Percentiles rank a stretch among this genome's conserved stretches.
Conservation (phyloP, 2,329 filamentous ascomycete genomes). For the Capronia epimyces region DNA sequence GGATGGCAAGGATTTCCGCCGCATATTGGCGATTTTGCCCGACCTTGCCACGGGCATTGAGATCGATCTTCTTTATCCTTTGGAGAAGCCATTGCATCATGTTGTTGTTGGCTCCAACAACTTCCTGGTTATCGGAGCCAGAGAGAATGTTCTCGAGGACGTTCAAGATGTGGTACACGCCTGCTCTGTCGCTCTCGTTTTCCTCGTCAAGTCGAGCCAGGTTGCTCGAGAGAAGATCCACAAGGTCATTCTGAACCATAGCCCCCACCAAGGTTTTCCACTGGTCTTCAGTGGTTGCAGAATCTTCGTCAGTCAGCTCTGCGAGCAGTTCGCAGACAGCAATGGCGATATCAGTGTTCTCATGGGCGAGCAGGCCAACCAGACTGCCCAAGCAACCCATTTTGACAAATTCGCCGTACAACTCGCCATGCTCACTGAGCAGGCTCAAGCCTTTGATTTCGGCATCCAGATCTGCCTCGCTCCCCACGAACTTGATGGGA, state of each 20-base stretch:
- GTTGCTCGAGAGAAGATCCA: slow-evolving; percentile 70
- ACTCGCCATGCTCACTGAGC: slow-evolving; percentile 75
- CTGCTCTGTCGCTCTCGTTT: slow-evolving; percentile 65
- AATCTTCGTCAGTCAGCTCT: slow-evolving; percentile 91
- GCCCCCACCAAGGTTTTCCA: slow-evolving; percentile 70
- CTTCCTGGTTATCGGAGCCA: slow-evolving; percentile 58
- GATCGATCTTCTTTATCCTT: slow-evolving; percentile 65
- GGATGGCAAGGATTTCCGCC: slow-evolving; percentile 82
- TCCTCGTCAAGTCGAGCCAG: slow-evolving; percentile 72
- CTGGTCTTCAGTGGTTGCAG: slow-evolving; percentile 70
- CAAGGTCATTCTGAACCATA: slow-evolving; percentile 62
- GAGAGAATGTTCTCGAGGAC: slow-evolving; percentile 84
- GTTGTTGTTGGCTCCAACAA: slow-evolving; percentile 61
- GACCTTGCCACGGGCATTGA: slow-evolving; percentile 44
- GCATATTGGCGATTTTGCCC: slow-evolving; percentile 94
- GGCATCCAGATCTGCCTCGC: slow-evolving; percentile 82
- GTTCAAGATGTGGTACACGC: slow-evolving; percentile 77
- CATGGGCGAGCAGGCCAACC: slow-evolving; percentile 78
- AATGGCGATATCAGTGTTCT: slow-evolving; percentile 96
- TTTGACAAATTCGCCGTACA: slow-evolving; percentile 75
- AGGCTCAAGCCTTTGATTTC: slow-evolving; percentile 84
- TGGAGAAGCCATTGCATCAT: slow-evolving; percentile 72
- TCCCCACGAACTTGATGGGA: slow-evolving; percentile 63
- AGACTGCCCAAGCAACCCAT: slow-evolving; percentile 68
- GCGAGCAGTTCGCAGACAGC: slow-evolving; percentile 81